A percentile compares a stretch with the other conserved stretches of the same genome.
Conservation (phyloP, 257 asterid genomes). For the Penstemon davidsonii region DNA sequence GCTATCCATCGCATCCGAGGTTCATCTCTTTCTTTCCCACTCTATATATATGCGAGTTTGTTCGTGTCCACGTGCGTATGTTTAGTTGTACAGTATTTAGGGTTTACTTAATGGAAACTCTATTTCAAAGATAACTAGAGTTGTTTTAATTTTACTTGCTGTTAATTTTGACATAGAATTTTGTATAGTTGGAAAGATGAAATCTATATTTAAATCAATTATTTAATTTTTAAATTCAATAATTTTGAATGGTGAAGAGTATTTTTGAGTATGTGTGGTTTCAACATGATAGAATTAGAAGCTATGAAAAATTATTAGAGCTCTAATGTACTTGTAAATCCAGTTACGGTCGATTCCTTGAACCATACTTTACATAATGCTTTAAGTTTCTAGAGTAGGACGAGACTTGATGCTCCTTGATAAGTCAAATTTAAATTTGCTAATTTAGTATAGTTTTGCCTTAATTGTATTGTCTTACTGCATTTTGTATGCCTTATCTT, state of each 20-base stretch:
- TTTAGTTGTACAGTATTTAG: neutral
- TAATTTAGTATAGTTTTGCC: neutral
- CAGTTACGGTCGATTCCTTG: slow-evolving; percentile 1
- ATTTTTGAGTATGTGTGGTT: neutral
- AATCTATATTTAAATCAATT: neutral
- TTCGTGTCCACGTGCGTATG: neutral
- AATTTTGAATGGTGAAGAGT: neutral
- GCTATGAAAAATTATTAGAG: neutral
- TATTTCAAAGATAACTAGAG: neutral
- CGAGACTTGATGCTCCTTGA: slow-evolving; percentile 2
- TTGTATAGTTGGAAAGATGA: neutral
- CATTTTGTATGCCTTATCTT: too few relatives aligned
- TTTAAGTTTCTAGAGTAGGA: slow-evolving; percentile 14
- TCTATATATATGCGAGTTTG: neutral
- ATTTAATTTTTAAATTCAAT: slow-evolving; percentile 1
- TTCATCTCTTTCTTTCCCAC: neutral
- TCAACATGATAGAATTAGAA: neutral
- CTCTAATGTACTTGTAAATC: too few relatives aligned
- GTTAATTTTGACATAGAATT: neutral
- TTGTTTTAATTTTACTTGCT: neutral
- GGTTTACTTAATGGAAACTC: too few relatives aligned
- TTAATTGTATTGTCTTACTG: neutral
- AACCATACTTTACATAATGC: neutral
- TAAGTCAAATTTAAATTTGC: slow-evolving; percentile 1
- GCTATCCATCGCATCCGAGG: slow-evolving; percentile 95